Evolutionary conservation across 768 basidiomycete species (phyloP).

Genomic region (Collybia nuda): DNA sequence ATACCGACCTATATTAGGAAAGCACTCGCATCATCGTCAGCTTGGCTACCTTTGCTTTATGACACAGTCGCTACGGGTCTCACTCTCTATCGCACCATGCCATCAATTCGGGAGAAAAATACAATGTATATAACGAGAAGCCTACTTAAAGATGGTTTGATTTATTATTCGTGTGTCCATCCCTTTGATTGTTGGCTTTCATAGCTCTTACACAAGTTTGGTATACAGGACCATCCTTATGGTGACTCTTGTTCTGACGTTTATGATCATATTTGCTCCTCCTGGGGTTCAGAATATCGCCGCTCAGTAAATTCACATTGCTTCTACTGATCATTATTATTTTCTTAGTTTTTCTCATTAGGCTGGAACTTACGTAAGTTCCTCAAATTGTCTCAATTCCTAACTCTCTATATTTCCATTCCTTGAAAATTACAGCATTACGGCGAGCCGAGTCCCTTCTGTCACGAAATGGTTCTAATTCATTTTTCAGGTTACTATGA

Average conservation of each 20-base stretch:
- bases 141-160: constrained; percentile 43
- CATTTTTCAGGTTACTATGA: constrained; percentile 53
- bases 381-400: constrained; percentile 5
- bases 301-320: constrained; percentile 39
- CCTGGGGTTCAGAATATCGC: constrained; percentile 45
- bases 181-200: background rate
- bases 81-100: constrained; percentile 37
- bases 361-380: constrained; percentile 39
- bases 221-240: constrained; percentile 40
- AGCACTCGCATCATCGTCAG: constrained; percentile 42
- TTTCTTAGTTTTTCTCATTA: constrained; percentile 10
- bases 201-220: background rate
- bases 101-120: constrained; percentile 29
- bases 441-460: background rate
- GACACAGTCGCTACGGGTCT: constrained; percentile 42
- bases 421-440: background rate
- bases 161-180: constrained; percentile 40
- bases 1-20: constrained; percentile 27
- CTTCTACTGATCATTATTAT: background rate
- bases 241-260: constrained; percentile 40
- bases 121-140: constrained; percentile 38
- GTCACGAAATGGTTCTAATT: constrained; percentile 2
- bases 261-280: constrained; percentile 46
- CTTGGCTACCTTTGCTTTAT: constrained; percentile 50
- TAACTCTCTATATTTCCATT: background rate